Percentiles rank a stretch among this genome's conserved stretches.
phyloP scores from a whole-genome alignment of 1,139 yeast species.

The Yamadazyma jaroonii region DNA sequence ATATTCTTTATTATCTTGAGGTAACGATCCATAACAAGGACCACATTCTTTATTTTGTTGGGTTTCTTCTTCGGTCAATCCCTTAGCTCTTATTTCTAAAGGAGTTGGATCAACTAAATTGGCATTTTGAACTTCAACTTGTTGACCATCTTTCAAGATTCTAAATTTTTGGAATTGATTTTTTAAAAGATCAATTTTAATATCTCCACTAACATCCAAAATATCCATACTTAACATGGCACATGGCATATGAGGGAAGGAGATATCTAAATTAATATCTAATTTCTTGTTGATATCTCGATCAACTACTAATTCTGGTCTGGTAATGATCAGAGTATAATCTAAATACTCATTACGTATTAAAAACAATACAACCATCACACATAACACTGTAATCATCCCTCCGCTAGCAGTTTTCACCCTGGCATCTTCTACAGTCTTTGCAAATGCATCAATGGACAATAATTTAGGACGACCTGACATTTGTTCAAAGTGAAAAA shows the following conservation, averaged over 20 bases:
- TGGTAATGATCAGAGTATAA: conserved; percentile 61
- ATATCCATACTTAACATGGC: conserved; percentile 48
- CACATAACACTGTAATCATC: conserved; percentile 71
- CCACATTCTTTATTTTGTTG: conserved; percentile 63
- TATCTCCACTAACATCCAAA: conserved; percentile 84
- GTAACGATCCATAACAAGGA: conserved; percentile 82
- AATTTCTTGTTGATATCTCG: conserved; percentile 74
- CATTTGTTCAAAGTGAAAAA: conserved; percentile 14
- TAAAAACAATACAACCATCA: conserved; percentile 58
- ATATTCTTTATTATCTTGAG: conserved; percentile 56
- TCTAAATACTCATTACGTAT: conserved; percentile 73
- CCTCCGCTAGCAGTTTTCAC: conserved; percentile 91
- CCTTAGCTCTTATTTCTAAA: conserved; percentile 31
- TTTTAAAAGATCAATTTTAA: conserved; percentile 66
- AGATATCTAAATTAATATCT: conserved; percentile 75
- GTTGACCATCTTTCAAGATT: conserved; percentile 21
- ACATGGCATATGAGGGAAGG: conserved; percentile 85
- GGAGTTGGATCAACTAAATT: conserved; percentile 27
- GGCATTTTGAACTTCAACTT: conserved; percentile 28
- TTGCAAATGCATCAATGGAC: conserved; percentile 85
- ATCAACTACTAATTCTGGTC: conserved; percentile 88
- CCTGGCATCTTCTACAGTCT: conserved; percentile 91
- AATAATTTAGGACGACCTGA: conserved; percentile 49
- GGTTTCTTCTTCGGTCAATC: conserved; percentile 36
- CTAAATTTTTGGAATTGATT: conserved; percentile 74